Conservation (phyloP, 2,329 filamentous ascomycete genomes). For the Alternaria gaisen region DNA sequence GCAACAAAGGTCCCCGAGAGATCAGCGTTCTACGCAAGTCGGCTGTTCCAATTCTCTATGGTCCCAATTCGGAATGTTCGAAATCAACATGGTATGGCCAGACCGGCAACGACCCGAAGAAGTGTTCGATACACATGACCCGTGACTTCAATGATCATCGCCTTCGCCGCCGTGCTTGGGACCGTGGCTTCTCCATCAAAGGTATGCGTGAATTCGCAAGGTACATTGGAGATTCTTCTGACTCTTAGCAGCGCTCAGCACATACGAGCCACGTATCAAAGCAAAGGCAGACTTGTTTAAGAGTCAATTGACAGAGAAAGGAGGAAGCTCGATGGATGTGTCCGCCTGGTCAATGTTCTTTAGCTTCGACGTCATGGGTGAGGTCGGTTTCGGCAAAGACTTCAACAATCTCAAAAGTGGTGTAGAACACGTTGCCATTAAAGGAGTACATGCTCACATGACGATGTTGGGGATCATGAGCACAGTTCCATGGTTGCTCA, state of each 20-base stretch:
- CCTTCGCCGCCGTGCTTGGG: constrained; percentile 37
- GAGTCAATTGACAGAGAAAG: constrained; percentile 19
- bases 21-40: constrained; percentile 32
- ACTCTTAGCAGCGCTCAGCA: constrained; percentile 25
- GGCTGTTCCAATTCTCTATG: constrained; percentile 33
- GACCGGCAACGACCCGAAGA: constrained; percentile 29
- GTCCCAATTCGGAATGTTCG: constrained; percentile 31
- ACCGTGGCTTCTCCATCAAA: constrained; percentile 40
- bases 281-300: constrained; percentile 33
- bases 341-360: constrained; percentile 39
- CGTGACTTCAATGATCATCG: constrained; percentile 33
- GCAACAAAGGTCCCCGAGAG: constrained; percentile 31
- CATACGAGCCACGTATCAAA: constrained; percentile 39
- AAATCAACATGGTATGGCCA: constrained; percentile 42
- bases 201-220: constrained; percentile 13
- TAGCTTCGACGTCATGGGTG: constrained; percentile 45
- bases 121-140: constrained; percentile 34
- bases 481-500: constrained; percentile 50
- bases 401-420: constrained; percentile 37
- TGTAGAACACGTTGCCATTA: constrained; percentile 43
- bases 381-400: constrained; percentile 38
- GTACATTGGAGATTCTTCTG: neutral
- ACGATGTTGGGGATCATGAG: constrained; percentile 43
- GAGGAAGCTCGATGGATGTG: constrained; percentile 32
- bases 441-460: constrained; percentile 50